Evolutionary conservation across 2,329 filamentous ascomycete species (phyloP).

Genomic region (Colletotrichum truncatum): DNA sequence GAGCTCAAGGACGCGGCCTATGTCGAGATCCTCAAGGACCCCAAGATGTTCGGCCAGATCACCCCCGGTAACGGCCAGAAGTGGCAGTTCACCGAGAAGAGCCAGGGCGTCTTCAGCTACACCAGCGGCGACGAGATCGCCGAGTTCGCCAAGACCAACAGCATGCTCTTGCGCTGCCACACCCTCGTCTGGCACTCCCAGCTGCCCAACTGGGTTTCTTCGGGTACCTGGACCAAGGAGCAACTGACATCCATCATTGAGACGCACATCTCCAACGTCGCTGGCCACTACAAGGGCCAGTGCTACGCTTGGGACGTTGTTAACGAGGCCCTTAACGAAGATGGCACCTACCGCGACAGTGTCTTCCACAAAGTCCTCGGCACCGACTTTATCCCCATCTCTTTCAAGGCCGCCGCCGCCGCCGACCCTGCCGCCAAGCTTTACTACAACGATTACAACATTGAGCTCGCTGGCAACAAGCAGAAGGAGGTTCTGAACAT

Average conservation of each 20-base stretch:
- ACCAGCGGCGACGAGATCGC: slow-evolving; percentile 65
- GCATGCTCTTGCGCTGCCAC: slow-evolving; percentile 57
- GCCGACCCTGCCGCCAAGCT: slow-evolving; percentile 53
- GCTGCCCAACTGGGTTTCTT: slow-evolving; percentile 55
- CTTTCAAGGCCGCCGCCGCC: slow-evolving; percentile 54
- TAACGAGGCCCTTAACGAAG: slow-evolving; percentile 56
- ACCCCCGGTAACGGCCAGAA: slow-evolving; percentile 72
- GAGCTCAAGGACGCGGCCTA: slow-evolving; percentile 62
- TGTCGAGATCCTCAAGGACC: slow-evolving; percentile 61
- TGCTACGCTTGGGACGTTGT: slow-evolving; percentile 63
- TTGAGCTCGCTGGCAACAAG: slow-evolving; percentile 55
- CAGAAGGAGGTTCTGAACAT: slow-evolving; percentile 58
- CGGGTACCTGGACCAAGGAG: slow-evolving; percentile 48
- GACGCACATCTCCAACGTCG: slow-evolving; percentile 58
- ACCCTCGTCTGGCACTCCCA: slow-evolving; percentile 53
- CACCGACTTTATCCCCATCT: slow-evolving; percentile 52
- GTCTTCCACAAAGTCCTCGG: slow-evolving; percentile 56
- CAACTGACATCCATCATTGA: slow-evolving; percentile 49
- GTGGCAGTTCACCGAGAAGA: slow-evolving; percentile 71
- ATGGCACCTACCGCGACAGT: slow-evolving; percentile 46
- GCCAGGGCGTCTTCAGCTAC: slow-evolving; percentile 65
- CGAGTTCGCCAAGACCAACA: slow-evolving; percentile 38
- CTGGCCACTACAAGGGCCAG: slow-evolving; percentile 52
- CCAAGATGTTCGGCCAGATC: slow-evolving; percentile 71
- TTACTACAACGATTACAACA: slow-evolving; percentile 52